phyloP scores from a whole-genome alignment of 352 stramenopile genomes.

The Paralagenidium karlingii region DNA sequence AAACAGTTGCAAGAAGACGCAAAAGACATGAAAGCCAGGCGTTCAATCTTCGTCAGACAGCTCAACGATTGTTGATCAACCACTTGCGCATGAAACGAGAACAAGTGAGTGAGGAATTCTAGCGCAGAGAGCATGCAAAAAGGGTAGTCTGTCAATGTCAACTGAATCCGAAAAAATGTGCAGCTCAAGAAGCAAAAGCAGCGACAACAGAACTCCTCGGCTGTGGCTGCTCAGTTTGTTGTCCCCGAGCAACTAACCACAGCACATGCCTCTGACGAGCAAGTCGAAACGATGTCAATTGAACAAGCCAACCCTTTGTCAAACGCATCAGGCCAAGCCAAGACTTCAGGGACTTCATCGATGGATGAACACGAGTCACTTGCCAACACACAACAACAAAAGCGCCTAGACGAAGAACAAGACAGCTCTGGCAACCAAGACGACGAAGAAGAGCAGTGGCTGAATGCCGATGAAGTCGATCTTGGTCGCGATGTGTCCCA shows the following conservation, averaged over 20 bases:
- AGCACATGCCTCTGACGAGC: too few relatives aligned
- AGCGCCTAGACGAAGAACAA: too few relatives aligned
- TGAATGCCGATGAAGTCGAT: constrained; percentile 51
- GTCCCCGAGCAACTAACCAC: too few relatives aligned
- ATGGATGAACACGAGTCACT: too few relatives aligned
- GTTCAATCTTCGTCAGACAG: constrained; percentile 38
- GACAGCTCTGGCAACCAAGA: too few relatives aligned
- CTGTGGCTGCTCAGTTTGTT: constrained; percentile 41
- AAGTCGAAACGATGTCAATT: too few relatives aligned
- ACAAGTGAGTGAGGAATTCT: constrained; percentile 13
- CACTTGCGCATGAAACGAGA: constrained; percentile 50
- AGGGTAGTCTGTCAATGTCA: neutral
- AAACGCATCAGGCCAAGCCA: too few relatives aligned
- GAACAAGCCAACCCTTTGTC: too few relatives aligned
- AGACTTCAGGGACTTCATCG: too few relatives aligned
- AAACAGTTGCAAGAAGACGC: constrained; percentile 51
- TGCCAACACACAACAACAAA: too few relatives aligned
- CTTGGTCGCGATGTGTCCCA: constrained; percentile 34
- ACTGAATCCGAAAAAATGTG: neutral
- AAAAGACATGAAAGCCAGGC: constrained; percentile 53
- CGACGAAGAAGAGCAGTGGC: constrained; percentile 13
- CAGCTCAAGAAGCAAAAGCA: constrained; percentile 57
- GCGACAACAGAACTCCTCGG: too few relatives aligned
- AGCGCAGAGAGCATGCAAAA: neutral
- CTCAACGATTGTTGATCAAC: constrained; percentile 92